Evolutionary conservation across 805 yeast genomes (phyloP), one percentile per base, ranked within the genome.

Genomic region (Candida ulmi): DNA sequence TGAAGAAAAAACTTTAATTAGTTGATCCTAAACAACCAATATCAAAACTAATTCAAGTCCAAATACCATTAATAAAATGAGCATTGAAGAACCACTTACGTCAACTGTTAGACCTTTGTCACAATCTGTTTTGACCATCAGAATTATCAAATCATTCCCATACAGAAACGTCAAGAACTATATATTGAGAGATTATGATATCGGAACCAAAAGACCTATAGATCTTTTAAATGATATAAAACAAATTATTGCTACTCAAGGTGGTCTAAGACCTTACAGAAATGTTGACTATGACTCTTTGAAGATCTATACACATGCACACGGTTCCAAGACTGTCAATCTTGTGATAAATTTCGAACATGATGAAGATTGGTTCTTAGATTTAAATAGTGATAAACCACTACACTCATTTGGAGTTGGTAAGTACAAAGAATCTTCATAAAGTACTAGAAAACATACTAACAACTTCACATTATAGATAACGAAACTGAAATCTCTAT

Each of bases 281-380:
- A 84, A 72, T 44, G 85, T 86, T 9, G 68, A 63, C 0, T 84
- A 78, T 46, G 85, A 91, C 55, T 69, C 90, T 0, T 59, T 91
- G 41, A 93, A 93, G 61, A 72, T 93, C 7, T 93, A 93, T 63
- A 84, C 96, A 23, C 88, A 88, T 57, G 98, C 99, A 0, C 98
- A 91, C 60, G 93, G 95, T 11, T 76, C 95, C 24, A 93, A 93
- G 63, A 86, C 96, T 2, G 83, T 88, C 78, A 88, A 93, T 56
- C 69, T 93, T 48, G 93, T 88, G 35, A 84, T 93, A 46, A 93
- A 93, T 58, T 74, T 93, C 58, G 96, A 87, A 21, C 80, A 90
- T 53, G 86, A 80, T 52, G 84, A 81, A 6, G 82, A 79, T 41
- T 84, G 95, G 88, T 66, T 85, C 5, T 58, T 85, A 39, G 51